Evolutionary conservation across 257 asterid species (phyloP).

Genomic region (Anisodus acutangulus): DNA sequence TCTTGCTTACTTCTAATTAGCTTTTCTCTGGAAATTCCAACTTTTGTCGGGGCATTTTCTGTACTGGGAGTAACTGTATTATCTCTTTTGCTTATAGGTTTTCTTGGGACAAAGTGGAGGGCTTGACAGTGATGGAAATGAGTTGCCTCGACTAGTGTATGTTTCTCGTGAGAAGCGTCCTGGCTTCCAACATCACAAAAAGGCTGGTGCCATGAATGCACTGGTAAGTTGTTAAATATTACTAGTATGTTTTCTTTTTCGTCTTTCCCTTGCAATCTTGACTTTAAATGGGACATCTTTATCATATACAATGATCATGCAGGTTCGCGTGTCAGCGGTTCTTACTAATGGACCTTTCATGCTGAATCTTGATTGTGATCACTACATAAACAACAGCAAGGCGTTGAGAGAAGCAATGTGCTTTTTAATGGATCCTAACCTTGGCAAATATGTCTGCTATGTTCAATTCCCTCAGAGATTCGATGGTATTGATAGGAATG

Average conservation of each 20-base stretch:
- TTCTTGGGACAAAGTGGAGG: conserved; percentile 99
- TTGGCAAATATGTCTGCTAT: conserved; percentile 93
- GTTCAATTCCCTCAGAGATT: conserved; percentile 98
- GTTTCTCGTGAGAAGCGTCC: conserved; percentile 99
- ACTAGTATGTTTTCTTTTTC: background rate
- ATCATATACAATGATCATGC: conserved; percentile 34
- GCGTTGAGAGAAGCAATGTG: conserved; percentile 98
- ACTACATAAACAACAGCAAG: conserved; percentile 96
- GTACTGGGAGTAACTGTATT: conserved; percentile 28
- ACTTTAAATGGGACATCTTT: conserved; percentile 35
- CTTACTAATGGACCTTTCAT: conserved; percentile 97
- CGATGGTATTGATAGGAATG: conserved; percentile 90
- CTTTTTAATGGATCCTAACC: conserved; percentile 96
- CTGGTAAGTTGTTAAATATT: conserved; percentile 62
- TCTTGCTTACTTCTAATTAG: background rate
- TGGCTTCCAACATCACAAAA: conserved; percentile 96
- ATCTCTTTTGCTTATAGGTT: conserved; percentile 59
- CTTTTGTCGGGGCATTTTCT: background rate
- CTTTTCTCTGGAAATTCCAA: background rate
- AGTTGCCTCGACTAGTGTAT: conserved; percentile 88
- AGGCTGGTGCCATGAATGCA: conserved; percentile 99
- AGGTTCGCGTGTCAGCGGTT: conserved; percentile 99
- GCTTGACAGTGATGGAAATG: conserved; percentile 94
- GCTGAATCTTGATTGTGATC: conserved; percentile 99
- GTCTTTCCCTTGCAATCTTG: background rate